Base-by-base conservation (phyloP, 345 rosid species). In the Gossypium thurberi region DNA sequence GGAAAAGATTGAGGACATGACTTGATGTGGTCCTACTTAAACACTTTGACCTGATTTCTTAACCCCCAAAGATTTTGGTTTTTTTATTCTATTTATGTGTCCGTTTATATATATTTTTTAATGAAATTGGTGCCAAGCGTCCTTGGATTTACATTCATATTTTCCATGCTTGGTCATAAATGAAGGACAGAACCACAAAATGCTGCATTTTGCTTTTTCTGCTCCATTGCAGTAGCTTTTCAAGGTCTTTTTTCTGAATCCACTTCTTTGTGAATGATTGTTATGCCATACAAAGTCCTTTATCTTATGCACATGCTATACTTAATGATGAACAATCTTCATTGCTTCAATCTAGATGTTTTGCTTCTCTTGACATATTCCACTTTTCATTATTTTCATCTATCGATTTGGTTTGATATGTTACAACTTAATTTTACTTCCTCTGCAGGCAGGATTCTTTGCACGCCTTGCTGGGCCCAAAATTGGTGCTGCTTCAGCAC, bases 371-470 rank as follows among this genome's bases (percentile, higher is more conserved):
- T 71, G 53, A 15, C 40, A 11, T 66, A 8, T 66, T 46, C 20
- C 40, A 23, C 70, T 14, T 46, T 21, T 66, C 17, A 65, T 11
- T 8, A 2, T 23, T 46, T 21, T 21, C 55, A 37, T 66, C 1
- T 46, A 6, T 66, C 8, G 8, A 23, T 66, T 66, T 5, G 3
- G 2, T 63, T 6, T 40, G 67, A 63, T 63, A 42, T 63, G 15
- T 63, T 40, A 63, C 68, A 63, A 40, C 50, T 10, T 40, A 17
- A 8, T n/a, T 5, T 63, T 57, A 64, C 58, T 75, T 59, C 64
- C 78, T 74, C 64, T 80, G 59, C 81, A 95, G 99, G 96, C 96
- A 75, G 88, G 88, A 50, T 95, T 88, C 84, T 76, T 95, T 78
- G 81, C 87, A 71, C 82, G 81, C 68, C 68, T 95, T 81, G 95